Percentiles rank a stretch among this genome's conserved stretches.
Evolutionary conservation across 1,284 basidiomycete genomes (phyloP).

Genomic region (Ganoderma resinaceum): DNA sequence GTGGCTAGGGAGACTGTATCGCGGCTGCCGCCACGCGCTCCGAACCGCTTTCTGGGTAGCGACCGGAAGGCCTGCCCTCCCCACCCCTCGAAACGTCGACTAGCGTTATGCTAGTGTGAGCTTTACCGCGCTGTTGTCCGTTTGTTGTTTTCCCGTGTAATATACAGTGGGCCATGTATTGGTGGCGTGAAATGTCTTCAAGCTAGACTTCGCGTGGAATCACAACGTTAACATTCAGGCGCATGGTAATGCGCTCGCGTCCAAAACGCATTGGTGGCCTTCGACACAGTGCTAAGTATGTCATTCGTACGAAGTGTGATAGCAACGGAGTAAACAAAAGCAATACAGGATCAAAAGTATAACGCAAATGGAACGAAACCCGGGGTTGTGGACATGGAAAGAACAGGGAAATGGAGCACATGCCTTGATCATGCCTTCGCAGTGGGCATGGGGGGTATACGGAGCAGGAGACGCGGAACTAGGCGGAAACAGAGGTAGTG

Average conservation of each 20-base stretch:
- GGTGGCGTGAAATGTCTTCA: too few relatives aligned
- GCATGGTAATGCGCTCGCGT: too few relatives aligned
- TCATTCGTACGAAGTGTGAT: neutral
- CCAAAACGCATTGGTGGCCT: neutral
- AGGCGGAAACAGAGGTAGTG: neutral
- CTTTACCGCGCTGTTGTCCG: conserved; percentile 13
- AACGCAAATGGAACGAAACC: neutral
- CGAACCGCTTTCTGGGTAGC: neutral
- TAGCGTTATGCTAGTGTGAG: conserved; percentile 1
- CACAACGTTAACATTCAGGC: too few relatives aligned
- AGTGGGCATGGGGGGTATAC: neutral
- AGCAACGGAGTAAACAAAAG: neutral
- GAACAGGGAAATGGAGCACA: neutral
- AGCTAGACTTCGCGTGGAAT: too few relatives aligned
- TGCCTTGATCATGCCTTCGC: neutral
- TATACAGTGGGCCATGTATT: too few relatives aligned
- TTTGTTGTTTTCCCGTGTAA: too few relatives aligned
- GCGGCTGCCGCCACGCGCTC: neutral
- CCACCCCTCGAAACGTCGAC: neutral
- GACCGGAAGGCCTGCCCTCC: neutral
- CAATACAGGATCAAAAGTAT: neutral
- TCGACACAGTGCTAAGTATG: neutral
- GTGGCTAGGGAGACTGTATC: neutral
- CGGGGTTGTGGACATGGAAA: neutral
- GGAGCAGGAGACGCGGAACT: neutral